phyloP scores from a whole-genome alignment of 345 rosid species.

The Salix dunnii region DNA sequence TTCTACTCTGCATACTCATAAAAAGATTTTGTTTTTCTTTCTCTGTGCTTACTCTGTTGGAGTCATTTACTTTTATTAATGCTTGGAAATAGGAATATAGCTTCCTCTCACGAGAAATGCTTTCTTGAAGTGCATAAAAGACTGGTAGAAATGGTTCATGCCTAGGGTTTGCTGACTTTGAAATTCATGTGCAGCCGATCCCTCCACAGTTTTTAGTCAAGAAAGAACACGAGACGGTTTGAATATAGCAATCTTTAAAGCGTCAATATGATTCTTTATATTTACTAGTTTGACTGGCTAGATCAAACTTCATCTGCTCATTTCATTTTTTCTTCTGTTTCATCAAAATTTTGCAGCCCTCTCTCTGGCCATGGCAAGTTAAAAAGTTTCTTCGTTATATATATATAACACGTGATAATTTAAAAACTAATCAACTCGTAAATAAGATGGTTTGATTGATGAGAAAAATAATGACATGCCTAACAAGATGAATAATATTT shows the following conservation, averaged over 20 bases:
- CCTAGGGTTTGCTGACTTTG: constrained; percentile 45
- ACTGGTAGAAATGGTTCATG: constrained; percentile 4
- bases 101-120: constrained; percentile 36
- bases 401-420: background rate
- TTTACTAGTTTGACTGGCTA: background rate
- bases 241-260: background rate
- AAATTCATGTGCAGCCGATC: constrained; percentile 29
- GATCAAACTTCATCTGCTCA: background rate
- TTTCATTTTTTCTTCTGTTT: background rate
- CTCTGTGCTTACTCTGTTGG: constrained; percentile 51
- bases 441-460: background rate
- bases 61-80: constrained; percentile 9
- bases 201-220: constrained; percentile 19
- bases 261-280: background rate
- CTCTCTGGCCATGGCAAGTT: background rate
- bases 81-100: constrained; percentile 36
- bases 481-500: background rate
- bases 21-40: constrained; percentile 14
- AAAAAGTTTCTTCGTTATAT: background rate
- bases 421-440: background rate
- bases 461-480: background rate
- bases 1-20: constrained; percentile 45
- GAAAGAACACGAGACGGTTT: constrained; percentile 1
- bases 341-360: background rate
- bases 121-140: constrained; percentile 39